Base-by-base conservation (phyloP, 2,329 filamentous ascomycete genomes). In the Pyrenophora seminiperda region DNA sequence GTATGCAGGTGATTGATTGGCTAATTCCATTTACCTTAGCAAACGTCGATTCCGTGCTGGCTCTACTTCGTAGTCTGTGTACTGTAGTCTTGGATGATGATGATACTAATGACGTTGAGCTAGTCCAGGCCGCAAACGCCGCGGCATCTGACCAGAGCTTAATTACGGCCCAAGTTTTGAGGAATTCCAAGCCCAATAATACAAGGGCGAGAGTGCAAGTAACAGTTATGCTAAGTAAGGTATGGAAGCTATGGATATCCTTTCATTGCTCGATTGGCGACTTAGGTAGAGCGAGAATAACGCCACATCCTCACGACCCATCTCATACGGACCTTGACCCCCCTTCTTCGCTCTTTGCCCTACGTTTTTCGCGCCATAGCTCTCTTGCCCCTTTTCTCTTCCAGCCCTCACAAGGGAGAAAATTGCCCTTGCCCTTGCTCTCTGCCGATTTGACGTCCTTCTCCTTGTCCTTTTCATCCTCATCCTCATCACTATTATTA, bases 101-200 rank as follows among this genome's bases (percentile, higher is more conserved):
- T 24, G 15, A 32, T 6, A 17, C 13, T 31, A 27, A n/a, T 27
- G 24, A 27, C 13, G 9, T 10, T 27, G 17, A 7, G 14, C 20
- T 11, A n/a, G 14, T 10, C 22, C n/a, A 15, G 11, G 36, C 10
- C 13, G 39, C 55, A 58, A 58, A 50, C 36, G 43, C 53, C 55
- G 55, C 55, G 55, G 55, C 40, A 34, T 48, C 20, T 46, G 53
- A 43, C 42, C 13, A 13, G 18, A 13, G 7, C 34, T 46, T 14
- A 27, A n/a, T n/a, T n/a, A n/a, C n/a, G n/a, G n/a, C n/a, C n/a
- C n/a, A n/a, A n/a, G n/a, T n/a, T n/a, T n/a, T n/a, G n/a, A n/a
- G n/a, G n/a, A n/a, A n/a, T n/a, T n/a, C n/a, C n/a, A n/a, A n/a
- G n/a, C n/a, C n/a, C n/a, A n/a, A n/a, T n/a, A 11, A 27, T 11